Conservation (phyloP, 805 yeast genomes). For the Metschnikowia continentalis region DNA sequence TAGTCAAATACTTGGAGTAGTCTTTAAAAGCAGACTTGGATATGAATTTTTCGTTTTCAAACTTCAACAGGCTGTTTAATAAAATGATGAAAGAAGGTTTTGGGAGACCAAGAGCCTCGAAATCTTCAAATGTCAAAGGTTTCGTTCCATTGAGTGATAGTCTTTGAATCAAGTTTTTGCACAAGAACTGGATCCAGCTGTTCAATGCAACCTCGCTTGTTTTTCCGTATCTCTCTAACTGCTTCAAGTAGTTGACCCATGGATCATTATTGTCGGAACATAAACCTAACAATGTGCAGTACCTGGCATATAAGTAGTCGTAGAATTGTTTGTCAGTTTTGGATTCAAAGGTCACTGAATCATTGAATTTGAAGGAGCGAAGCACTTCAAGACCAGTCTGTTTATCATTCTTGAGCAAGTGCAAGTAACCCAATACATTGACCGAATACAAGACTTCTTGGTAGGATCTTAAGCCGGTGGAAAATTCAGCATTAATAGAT, state of each 20-base stretch:
- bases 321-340: slow-evolving; percentile 21
- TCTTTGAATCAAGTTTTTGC: slow-evolving; percentile 16
- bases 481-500: slow-evolving; percentile 25
- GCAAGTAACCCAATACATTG: slow-evolving; percentile 33
- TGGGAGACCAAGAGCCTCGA: slow-evolving; percentile 19
- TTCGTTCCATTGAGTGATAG: slow-evolving; percentile 18
- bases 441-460: slow-evolving; percentile 32
- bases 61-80: slow-evolving; percentile 25
- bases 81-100: slow-evolving; percentile 23
- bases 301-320: slow-evolving; percentile 31
- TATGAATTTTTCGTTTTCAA: slow-evolving; percentile 16
- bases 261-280: slow-evolving; percentile 22
- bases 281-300: slow-evolving; percentile 29
- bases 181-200: slow-evolving; percentile 32
- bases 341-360: slow-evolving; percentile 2
- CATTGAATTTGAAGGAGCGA: slow-evolving; percentile 10
- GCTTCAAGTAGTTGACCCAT: slow-evolving; percentile 24
- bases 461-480: slow-evolving; percentile 19
- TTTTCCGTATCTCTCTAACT: slow-evolving; percentile 15
- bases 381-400: slow-evolving; percentile 19
- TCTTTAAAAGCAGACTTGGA: slow-evolving; percentile 23
- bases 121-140: slow-evolving; percentile 17
- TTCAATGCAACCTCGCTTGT: slow-evolving; percentile 33
- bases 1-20: slow-evolving; percentile 22
- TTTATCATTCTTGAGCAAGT: slow-evolving; percentile 24